A percentile compares a stretch with the other conserved stretches of the same genome.
Conservation (phyloP, 805 yeast species). For the Saturnispora ahearnii region DNA sequence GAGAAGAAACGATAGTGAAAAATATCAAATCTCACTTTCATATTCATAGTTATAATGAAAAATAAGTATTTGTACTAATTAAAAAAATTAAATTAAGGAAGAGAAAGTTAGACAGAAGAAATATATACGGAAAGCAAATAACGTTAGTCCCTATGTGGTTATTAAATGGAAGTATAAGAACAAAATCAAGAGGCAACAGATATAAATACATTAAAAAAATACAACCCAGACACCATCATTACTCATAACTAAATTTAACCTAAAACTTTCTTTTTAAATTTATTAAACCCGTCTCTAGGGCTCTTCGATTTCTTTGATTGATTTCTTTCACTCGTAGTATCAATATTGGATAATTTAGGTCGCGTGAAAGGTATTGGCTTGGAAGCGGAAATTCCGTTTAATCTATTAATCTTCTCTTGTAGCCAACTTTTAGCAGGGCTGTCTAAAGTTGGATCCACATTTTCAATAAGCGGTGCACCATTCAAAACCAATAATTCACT, state of each 20-base stretch:
- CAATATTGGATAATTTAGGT: not conserved
- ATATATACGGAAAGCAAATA: not conserved
- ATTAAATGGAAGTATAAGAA: not conserved
- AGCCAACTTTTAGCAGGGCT: slow-evolving; percentile 45
- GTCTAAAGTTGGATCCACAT: not conserved
- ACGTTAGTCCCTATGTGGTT: not conserved
- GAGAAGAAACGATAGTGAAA: not conserved
- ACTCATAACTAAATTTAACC: not conserved
- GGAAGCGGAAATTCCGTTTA: slow-evolving; percentile 14
- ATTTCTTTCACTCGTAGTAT: not conserved
- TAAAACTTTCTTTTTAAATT: slow-evolving; percentile 19
- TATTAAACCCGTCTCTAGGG: slow-evolving; percentile 17
- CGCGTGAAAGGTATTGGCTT: not conserved
- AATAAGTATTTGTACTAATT: not conserved
- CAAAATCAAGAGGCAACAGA: not conserved
- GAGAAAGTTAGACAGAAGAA: not conserved
- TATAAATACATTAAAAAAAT: not conserved
- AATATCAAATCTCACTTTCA: not conserved
- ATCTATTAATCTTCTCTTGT: slow-evolving; percentile 34
- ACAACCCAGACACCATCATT: not conserved
- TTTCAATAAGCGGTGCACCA: slow-evolving; percentile 40
- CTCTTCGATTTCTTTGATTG: slow-evolving; percentile 1
- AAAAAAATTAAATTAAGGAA: not conserved
- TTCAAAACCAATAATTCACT: slow-evolving; percentile 52
- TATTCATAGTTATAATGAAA: not conserved